Evolutionary conservation across 179 eudicot species (phyloP).

Genomic region (Spergularia azorica): DNA sequence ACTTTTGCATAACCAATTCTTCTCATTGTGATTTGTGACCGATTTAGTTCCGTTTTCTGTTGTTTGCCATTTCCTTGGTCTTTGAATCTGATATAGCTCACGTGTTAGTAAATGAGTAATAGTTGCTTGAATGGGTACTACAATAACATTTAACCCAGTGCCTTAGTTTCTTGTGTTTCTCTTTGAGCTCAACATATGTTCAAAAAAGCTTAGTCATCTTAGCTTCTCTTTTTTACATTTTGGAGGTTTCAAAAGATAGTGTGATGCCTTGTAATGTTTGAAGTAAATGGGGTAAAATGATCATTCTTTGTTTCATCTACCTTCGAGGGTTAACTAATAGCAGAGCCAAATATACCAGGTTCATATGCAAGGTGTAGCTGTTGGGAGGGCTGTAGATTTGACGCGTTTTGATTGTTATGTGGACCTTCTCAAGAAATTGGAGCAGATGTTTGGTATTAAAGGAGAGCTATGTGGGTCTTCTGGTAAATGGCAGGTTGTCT

Average conservation of each 20-base stretch:
- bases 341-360: slow-evolving; percentile 47
- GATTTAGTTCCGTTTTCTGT: too few relatives aligned
- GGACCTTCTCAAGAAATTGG: slow-evolving; percentile 72
- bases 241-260: not conserved
- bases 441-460: slow-evolving; percentile 79
- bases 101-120: too few relatives aligned
- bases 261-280: not conserved
- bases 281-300: too few relatives aligned
- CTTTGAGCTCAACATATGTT: not conserved
- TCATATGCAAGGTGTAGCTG: slow-evolving; percentile 95
- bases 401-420: slow-evolving; percentile 64
- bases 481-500: slow-evolving; percentile 91
- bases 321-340: slow-evolving; percentile 10
- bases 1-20: too few relatives aligned
- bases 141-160: too few relatives aligned
- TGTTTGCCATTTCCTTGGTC: too few relatives aligned
- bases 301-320: not conserved
- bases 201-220: not conserved
- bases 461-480: slow-evolving; percentile 67
- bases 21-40: too few relatives aligned
- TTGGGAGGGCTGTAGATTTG: slow-evolving; percentile 91
- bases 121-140: too few relatives aligned
- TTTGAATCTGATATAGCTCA: too few relatives aligned
- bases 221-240: not conserved
- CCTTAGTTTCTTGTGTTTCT: not conserved